Base-by-base conservation (phyloP, 1,284 basidiomycete genomes). In the Pseudozyma sp. region DNA sequence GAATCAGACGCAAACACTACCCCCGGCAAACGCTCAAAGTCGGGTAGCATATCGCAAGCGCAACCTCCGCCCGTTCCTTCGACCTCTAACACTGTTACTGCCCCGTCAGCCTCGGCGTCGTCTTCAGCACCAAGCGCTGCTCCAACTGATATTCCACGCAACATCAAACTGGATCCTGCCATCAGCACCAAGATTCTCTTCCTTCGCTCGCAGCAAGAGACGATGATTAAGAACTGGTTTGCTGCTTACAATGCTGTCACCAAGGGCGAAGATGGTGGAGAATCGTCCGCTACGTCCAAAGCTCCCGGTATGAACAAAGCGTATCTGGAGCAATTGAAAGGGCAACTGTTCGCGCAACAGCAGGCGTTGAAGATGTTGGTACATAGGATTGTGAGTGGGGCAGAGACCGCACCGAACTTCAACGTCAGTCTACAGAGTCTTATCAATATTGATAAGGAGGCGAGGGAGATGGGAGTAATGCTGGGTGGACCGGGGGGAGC, bases 371-470 rank as follows among this genome's bases (percentile, higher is more conserved):
- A 74, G 51, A 62, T 59, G 52, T 59, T 79, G 25, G 64, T 75
- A 3, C 70, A 76, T 10, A 52, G 57, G 12, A 56, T 81, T n/a
- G 54, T 71, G 8, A 53, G 65, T 14, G 75, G 78, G 2, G 55
- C 51, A 9, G 63, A 68, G 34, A 59, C 71, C 5, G 63, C 52
- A 8, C 76, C 76, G 10, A 76, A 80, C 38, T 71, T 81, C 52
- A 79, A 78, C 38, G 63, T 65, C 2, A 70, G 73, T 36, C 39
- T 80, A 36, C 78, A 78, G 53, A 70, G 74, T 34, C 62, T 81
- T 52, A 70, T 79, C 34, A 77, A 68, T 13, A 81, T 81, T 40
- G 78, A 80, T 36, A 79, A 78, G 57, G 80, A 81, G 54, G 80
- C 80, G 3, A 65, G 55, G 39, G 76, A 81, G 47, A 71, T 76